Base-by-base conservation (phyloP, 352 stramenopile species). In the Phytophthora quininea region DNA sequence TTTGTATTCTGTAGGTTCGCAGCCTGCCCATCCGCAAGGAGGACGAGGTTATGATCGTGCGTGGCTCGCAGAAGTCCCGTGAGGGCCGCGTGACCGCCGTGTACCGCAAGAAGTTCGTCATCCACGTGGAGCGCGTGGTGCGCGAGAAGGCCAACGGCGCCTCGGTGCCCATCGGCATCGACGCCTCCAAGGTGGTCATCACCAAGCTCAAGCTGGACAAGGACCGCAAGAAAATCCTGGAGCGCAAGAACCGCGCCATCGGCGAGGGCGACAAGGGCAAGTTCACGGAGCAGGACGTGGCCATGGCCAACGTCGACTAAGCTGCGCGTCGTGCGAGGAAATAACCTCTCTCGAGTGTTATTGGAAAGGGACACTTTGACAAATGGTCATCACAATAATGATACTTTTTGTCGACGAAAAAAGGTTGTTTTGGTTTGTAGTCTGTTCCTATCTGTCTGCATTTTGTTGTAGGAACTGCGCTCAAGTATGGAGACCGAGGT, bases 161-260 rank as follows among this genome's bases (percentile, higher is more conserved):
- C 54, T 91, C 90, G 50, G 96, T 99, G 64, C 93, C 96, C 45
- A 96, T 99, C 62, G 97, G 97, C 77, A 98, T 99, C 73, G 94
- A 99, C 77, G 92, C 98, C 43, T 99, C 96, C 52, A 99, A 99
- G 84, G 89, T 99, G 55, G 88, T 98, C 54, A 99, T 99, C 87
- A 99, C 97, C 71, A 99, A 99, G 88, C 86, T 99, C 66, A 99
- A 99, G 92, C 93, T 99, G 65, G 97, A 99, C 92, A 99, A 99
- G 93, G 97, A 99, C 82, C 96, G 98, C 77, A 99, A 99, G 86
- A 98, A 97, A 66, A 97, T 99, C 72, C 83, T 99, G 55, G 97
- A 99, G 80, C 95, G 97, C 84, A 99, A 99, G 90, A 97, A 98
- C 77, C 95, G 92, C 67, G 83, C 87, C 37, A 76, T 85, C 49